Percentiles rank a stretch among this genome's conserved stretches.
Evolutionary conservation across 2,329 filamentous ascomycete genomes (phyloP).

Genomic region (Colletotrichum orchidophilum): DNA sequence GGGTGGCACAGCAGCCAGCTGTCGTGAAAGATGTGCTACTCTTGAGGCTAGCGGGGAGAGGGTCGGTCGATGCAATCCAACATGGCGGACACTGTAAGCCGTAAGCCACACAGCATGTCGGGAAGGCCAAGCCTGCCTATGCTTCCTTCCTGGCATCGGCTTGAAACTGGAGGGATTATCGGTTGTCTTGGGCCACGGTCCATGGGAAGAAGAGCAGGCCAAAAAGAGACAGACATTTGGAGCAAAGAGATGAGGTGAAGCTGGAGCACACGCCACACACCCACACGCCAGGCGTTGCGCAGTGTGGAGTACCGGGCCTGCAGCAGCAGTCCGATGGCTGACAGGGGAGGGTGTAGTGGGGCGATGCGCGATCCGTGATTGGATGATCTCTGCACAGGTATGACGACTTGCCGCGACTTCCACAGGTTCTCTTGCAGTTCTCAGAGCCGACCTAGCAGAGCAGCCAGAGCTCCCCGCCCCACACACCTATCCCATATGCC

Average conservation of each 20-base stretch:
- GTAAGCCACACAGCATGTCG: background rate
- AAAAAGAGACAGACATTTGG: background rate
- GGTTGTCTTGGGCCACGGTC: background rate
- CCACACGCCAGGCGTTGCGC: constrained; percentile 21
- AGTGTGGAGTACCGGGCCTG: constrained; percentile 17
- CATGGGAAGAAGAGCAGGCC: background rate
- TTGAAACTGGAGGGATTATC: background rate
- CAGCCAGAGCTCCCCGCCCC: background rate
- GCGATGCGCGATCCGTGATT: constrained; percentile 22
- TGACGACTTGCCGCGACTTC: constrained; percentile 26
- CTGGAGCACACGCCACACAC: background rate
- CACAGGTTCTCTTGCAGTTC: background rate
- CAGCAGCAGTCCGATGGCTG: constrained; percentile 27
- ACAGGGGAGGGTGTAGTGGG: constrained; percentile 7
- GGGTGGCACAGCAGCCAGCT: constrained; percentile 6
- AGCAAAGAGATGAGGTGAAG: constrained; percentile 22
- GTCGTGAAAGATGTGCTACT: background rate
- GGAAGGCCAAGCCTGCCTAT: background rate
- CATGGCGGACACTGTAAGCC: background rate
- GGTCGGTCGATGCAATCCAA: background rate
- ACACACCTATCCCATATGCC: background rate
- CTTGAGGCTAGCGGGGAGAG: background rate
- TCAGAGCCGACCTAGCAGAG: no score
- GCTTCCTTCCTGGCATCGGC: background rate
- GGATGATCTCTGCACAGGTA: constrained; percentile 29